Conservation (phyloP, 2,329 filamentous ascomycete genomes). For the Pezizomycotina sp. region DNA sequence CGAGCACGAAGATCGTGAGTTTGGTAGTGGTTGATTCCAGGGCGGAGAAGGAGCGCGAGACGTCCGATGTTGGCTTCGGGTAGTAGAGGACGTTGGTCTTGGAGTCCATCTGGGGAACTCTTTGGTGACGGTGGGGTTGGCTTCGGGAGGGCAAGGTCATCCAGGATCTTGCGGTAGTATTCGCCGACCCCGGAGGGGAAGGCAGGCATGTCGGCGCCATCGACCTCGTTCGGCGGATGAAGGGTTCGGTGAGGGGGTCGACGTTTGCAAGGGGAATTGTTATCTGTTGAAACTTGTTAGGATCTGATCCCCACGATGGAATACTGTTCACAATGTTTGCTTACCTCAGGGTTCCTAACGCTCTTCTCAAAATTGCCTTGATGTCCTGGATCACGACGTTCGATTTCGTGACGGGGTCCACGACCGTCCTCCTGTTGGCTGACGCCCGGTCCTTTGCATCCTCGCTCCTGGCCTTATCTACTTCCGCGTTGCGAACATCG, state of each 20-base stretch:
- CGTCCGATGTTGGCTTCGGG: conserved; percentile 6
- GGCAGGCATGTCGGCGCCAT: conserved; percentile 13
- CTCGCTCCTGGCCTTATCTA: conserved; percentile 9
- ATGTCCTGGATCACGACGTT: conserved; percentile 20
- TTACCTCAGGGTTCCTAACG: conserved; percentile 13
- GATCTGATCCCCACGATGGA: neutral
- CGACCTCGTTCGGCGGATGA: conserved; percentile 10
- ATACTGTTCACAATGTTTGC: neutral
- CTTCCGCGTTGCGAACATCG: conserved; percentile 10
- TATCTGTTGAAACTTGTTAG: conserved; percentile 1
- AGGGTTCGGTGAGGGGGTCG: conserved; percentile 8
- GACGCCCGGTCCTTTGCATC: too few species aligned
- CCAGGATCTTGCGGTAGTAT: conserved; percentile 13
- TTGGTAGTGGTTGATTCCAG: conserved; percentile 13
- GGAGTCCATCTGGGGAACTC: conserved; percentile 12
- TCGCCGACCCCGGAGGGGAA: conserved; percentile 13
- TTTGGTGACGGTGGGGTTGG: conserved; percentile 16
- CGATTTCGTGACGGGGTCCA: conserved; percentile 17
- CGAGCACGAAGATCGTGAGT: conserved; percentile 11
- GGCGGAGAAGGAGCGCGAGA: conserved; percentile 8
- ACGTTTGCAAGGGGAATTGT: conserved; percentile 17
- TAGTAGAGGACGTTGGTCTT: conserved; percentile 15
- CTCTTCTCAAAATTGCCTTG: conserved; percentile 14
- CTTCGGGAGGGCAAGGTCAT: conserved; percentile 17
- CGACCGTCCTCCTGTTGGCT: conserved; percentile 15